Base-by-base conservation (phyloP, 2,329 filamentous ascomycete species). In the Plenodomus lindquistii region DNA sequence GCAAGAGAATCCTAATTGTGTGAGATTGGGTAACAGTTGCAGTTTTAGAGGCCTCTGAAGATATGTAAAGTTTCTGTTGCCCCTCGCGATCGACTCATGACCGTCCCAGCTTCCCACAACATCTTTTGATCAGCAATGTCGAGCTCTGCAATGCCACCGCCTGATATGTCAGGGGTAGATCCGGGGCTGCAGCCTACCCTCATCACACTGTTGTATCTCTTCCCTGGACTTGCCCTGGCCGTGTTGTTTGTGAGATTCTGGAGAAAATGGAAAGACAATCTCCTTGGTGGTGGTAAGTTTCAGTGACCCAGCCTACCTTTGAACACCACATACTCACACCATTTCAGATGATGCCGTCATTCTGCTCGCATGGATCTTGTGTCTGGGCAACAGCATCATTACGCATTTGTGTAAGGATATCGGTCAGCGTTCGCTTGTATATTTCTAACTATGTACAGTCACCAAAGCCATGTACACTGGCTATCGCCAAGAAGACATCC, bases 401-500 rank as follows among this genome's bases (percentile, higher is more conserved):
- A 52, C 49, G 2, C 55, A 61, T 37, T 17, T 59, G 13, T 61
- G 58, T 61, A 46, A 51, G 53, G 6, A 24, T 24, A 24, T 6
- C 10, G 22, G 22, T 24, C 22, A 36, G 13, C 15, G 15, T 22
- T 15, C 20, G 16, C 20, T 9, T 9, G 19, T n/a, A n/a, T n/a
- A n/a, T n/a, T n/a, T n/a, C 34, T 20, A n/a, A 19, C 29, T 15
- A 43, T 20, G 5, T 19, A 15, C 19, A 62, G 59, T 50, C 42
- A 20, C 40, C 19, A 42, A 50, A 10, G 42, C 37, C 9, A 51
- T 50, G 34, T 58, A 50, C 40, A 50, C 46, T 36, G 59, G 58
- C 13, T 61, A 62, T 36, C 43, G 48, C 16, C 19, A 24, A 16
- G 29, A 60, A 48, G 54, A 62, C 42, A 40, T 60, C 4, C 57